Conservation (phyloP, 306 rosid species). For the Quercus parvula region DNA sequence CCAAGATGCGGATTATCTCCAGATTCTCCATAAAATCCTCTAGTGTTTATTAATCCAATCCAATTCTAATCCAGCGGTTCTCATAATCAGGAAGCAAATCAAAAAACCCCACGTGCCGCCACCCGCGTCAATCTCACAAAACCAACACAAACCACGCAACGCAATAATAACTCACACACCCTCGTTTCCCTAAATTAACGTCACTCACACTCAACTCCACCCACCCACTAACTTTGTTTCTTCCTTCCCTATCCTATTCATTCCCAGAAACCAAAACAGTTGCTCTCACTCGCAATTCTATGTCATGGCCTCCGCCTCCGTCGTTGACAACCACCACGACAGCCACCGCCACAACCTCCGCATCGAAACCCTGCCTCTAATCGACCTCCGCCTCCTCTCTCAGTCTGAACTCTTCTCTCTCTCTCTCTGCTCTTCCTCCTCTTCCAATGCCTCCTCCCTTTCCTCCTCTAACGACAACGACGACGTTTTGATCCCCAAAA, state of each 20-base stretch:
- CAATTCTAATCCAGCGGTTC: neutral
- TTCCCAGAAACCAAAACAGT: too few species aligned
- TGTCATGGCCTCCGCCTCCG: conserved; percentile 55
- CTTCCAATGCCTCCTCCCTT: conserved; percentile 6
- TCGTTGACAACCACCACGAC: conserved; percentile 4
- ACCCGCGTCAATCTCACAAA: neutral
- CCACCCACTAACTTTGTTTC: neutral
- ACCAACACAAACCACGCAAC: neutral
- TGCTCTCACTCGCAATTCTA: neutral
- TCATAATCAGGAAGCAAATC: neutral
- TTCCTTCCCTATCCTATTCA: too few species aligned
- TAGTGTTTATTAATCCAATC: neutral
- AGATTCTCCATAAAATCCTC: too few species aligned
- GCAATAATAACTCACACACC: too few species aligned
- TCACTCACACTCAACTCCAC: neutral
- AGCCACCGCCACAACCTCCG: conserved; percentile 21
- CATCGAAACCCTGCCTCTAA: conserved; percentile 37
- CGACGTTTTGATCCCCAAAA: conserved; percentile 58
- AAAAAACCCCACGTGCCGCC: neutral
- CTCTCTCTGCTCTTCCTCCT: conserved; percentile 44
- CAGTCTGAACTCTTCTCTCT: conserved; percentile 70
- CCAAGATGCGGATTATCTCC: too few species aligned
- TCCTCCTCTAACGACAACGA: conserved; percentile 33
- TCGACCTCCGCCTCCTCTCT: conserved; percentile 69
- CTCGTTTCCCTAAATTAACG: neutral